Base-by-base conservation (phyloP, 371 early-diverging fungal genomes). In the Neoconidiobolus thromboides region DNA sequence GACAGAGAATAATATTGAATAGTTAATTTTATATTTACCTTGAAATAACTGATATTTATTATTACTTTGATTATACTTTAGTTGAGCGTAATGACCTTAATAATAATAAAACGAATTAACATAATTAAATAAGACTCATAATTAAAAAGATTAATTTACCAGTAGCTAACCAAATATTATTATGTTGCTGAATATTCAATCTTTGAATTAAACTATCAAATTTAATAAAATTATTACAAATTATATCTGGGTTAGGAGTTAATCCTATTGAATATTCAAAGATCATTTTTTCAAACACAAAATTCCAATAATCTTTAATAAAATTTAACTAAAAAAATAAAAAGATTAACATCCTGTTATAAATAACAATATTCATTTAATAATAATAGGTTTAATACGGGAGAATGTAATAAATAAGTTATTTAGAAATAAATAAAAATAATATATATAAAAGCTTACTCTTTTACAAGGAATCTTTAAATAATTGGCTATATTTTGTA, bases 191-290 rank as follows among this genome's bases (percentile, higher is more conserved):
- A 58, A 37, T 69, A 60, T 3, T 74, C 73, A 3, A 64, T 36
- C 48, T 67, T 65, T 63, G 68, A 65, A 36, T 71, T 68, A n/a
- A 70, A 4, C 77, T 78, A 7, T 92, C 94, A 73, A 96, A 96
- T 67, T 96, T 96, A 71, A 96, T 90, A 60, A 80, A 76, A 9
- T 76, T 70, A 65, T 96, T 96, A 68, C 96, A 96, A 2, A 75
- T 58, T 7, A 96, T 72, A 63, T 96, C 96, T 15, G 96, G 96
- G 60, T 96, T 96, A 2, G 96, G 94, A 0, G 96, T 96, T 41
- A 74, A 43, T 0, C 91, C 90, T 1, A 61, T 62, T 0, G 76
- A 76, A 61, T 91, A 86, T 47, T 76, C 87, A 0, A 78, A 74
- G 1, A 93, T 64, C 37, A 84, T 80, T 2, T 74, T 73, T 44